Evolutionary conservation across 441 rosid species (phyloP).

Genomic region (Kokia cookei): DNA sequence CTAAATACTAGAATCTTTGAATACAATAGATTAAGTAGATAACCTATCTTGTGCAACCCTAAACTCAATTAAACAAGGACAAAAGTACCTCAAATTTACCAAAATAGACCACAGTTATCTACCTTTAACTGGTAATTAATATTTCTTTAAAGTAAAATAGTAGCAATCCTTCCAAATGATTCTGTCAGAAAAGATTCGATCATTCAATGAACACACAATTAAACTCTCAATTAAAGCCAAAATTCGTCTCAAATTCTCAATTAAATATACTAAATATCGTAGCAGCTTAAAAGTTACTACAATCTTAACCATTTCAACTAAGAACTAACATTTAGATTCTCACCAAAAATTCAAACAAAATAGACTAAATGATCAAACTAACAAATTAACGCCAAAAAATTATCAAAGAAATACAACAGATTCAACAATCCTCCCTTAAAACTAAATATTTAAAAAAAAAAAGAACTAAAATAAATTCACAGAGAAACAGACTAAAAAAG

Average conservation of each 20-base stretch:
- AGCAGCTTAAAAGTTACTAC: background rate
- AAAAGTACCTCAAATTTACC: slow-evolving; percentile 2
- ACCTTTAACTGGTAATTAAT: background rate
- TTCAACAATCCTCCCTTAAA: background rate
- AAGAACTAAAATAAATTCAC: background rate
- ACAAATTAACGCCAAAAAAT: background rate
- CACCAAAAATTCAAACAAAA: background rate
- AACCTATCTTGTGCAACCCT: background rate
- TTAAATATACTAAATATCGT: too few relatives aligned
- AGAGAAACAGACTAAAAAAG: background rate
- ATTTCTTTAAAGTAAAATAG: background rate
- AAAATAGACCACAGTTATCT: background rate
- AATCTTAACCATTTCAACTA: background rate
- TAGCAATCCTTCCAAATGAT: background rate
- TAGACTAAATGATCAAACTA: background rate
- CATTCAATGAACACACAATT: background rate
- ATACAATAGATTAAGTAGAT: background rate
- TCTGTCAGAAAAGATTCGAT: background rate
- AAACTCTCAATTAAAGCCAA: background rate
- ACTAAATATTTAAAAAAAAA: background rate
- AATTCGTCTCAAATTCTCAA: background rate
- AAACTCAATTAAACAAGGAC: background rate
- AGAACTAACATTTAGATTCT: background rate
- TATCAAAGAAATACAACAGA: background rate
- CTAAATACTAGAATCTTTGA: background rate